phyloP scores from a whole-genome alignment of 1,139 yeast genomes.

The Scheffersomyces illinoinensis region DNA sequence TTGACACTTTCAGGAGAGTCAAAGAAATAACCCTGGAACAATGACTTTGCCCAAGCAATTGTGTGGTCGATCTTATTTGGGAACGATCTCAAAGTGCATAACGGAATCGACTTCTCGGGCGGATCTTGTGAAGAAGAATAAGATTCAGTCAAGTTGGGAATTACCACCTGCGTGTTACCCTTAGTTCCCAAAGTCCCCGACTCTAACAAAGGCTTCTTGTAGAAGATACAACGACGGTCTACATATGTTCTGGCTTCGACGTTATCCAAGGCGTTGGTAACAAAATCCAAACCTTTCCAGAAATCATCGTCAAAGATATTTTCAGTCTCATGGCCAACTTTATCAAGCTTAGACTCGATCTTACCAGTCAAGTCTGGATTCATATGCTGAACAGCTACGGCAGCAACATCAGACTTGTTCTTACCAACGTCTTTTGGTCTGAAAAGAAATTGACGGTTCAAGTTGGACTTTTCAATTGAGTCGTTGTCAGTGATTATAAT shows the following conservation, averaged over 20 bases:
- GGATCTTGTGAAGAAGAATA: conserved; percentile 98
- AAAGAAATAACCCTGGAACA: conserved; percentile 90
- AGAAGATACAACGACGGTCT: conserved; percentile 94
- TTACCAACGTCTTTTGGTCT: conserved; percentile 93
- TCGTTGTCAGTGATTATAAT: conserved; percentile 91
- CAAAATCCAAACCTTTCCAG: conserved; percentile 82
- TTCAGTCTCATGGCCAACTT: conserved; percentile 94
- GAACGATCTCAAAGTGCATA: conserved; percentile 95
- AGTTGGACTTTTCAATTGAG: conserved; percentile 90
- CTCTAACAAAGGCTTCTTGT: conserved; percentile 86
- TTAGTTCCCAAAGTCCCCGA: conserved; percentile 98
- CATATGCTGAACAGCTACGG: conserved; percentile 78
- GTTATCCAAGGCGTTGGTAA: conserved; percentile 94
- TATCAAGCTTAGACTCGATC: conserved; percentile 75
- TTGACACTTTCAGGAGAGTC: conserved; percentile 94
- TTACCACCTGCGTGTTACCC: conserved; percentile 95
- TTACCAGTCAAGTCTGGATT: conserved; percentile 81
- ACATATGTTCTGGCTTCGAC: conserved; percentile 98
- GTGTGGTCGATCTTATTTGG: conserved; percentile 98
- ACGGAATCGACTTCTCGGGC: conserved; percentile 95
- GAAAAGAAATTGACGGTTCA: conserved; percentile 94
- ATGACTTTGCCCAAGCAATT: conserved; percentile 97
- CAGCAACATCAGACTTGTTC: conserved; percentile 89
- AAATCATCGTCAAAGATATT: conserved; percentile 81
- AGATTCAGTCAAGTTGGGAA: conserved; percentile 91